phyloP scores from a whole-genome alignment of 2,329 filamentous ascomycete genomes.

The Microdochium paspali region DNA sequence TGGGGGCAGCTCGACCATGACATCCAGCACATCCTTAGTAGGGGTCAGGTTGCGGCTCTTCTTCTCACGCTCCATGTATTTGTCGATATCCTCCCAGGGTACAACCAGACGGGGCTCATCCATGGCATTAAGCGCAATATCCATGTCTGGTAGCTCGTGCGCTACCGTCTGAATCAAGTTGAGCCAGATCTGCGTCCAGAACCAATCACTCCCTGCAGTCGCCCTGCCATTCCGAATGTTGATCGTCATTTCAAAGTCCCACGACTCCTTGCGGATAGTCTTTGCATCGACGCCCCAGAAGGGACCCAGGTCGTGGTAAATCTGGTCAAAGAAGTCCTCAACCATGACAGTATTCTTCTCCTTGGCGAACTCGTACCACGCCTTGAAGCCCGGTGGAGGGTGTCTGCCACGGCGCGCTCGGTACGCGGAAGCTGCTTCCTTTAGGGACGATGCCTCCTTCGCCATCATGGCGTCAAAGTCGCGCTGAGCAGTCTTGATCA shows the following conservation, averaged over 20 bases:
- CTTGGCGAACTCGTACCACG: slow-evolving; percentile 35
- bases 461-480: slow-evolving; percentile 26
- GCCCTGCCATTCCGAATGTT: slow-evolving; percentile 44
- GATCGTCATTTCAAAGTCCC: slow-evolving; percentile 52
- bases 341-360: slow-evolving; percentile 31
- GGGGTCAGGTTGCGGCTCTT: slow-evolving; percentile 33
- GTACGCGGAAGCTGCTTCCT: slow-evolving; percentile 34
- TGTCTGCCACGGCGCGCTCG: slow-evolving; percentile 35
- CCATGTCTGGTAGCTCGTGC: slow-evolving; percentile 54
- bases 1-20: slow-evolving; percentile 31
- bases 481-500: slow-evolving; percentile 29
- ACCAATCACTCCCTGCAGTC: slow-evolving; percentile 42
- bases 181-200: slow-evolving; percentile 49
- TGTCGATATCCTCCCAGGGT: slow-evolving; percentile 51
- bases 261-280: slow-evolving; percentile 40
- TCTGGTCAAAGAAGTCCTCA: slow-evolving; percentile 42
- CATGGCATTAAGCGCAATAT: slow-evolving; percentile 57
- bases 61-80: slow-evolving; percentile 41
- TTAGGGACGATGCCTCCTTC: slow-evolving; percentile 31
- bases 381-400: slow-evolving; percentile 37
- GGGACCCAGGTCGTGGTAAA: slow-evolving; percentile 40
- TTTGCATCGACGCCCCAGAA: slow-evolving; percentile 44
- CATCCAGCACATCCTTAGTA: slow-evolving; percentile 31
- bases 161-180: slow-evolving; percentile 43
- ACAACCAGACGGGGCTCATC: slow-evolving; percentile 58